Evolutionary conservation across 257 asterid genomes (phyloP).

Genomic region (Solanum piurae): DNA sequence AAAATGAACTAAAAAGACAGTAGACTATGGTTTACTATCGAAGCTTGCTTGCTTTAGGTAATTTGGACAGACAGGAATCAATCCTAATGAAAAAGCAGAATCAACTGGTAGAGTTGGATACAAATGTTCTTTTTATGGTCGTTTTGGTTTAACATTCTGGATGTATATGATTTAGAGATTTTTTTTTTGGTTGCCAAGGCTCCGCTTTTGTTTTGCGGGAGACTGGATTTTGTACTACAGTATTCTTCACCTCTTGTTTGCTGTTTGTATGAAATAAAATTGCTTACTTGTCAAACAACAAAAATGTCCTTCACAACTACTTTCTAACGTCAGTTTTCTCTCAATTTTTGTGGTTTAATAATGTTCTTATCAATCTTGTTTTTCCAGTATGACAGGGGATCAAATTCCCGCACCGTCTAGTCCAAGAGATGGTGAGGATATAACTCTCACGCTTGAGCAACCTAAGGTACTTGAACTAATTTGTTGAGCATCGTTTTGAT

Average conservation of each 20-base stretch:
- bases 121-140: neutral
- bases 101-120: neutral
- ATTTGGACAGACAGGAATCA: neutral
- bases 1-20: neutral
- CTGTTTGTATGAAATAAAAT: neutral
- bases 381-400: conserved; percentile 89
- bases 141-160: neutral
- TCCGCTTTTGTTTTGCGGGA: neutral
- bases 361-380: conserved; percentile 33
- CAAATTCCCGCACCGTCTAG: conserved; percentile 76
- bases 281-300: neutral
- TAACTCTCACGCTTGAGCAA: conserved; percentile 39
- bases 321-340: neutral
- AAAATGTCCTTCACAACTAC: neutral
- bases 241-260: neutral
- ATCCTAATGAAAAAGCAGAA: neutral
- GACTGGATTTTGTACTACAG: neutral
- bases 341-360: conserved; percentile 70
- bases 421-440: conserved; percentile 90
- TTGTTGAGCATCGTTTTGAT: conserved; percentile 9
- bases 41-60: neutral
- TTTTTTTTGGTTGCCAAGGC: neutral
- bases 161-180: neutral
- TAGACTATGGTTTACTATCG: neutral
- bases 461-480: conserved; percentile 42